Evolutionary conservation across 352 stramenopile species (phyloP).

Genomic region (Blastocystis sp.): DNA sequence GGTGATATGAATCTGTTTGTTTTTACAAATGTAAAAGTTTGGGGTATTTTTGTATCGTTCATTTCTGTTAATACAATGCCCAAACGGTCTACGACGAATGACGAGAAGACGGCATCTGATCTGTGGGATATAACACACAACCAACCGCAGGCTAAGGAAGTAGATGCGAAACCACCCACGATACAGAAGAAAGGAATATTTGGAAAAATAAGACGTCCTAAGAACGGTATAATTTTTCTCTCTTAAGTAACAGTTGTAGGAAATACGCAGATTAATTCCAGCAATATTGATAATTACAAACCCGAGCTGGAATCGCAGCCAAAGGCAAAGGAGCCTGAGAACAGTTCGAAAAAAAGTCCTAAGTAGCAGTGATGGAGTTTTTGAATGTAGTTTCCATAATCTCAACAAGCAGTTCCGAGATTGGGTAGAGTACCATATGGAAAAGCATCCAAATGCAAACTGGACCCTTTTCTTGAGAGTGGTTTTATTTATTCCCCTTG

Average conservation of each 20-base stretch:
- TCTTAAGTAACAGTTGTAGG: background rate
- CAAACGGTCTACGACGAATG: background rate
- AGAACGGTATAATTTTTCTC: background rate
- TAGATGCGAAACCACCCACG: background rate
- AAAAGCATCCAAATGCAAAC: background rate
- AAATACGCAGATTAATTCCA: slow-evolving; percentile 9
- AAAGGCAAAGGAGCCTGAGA: background rate
- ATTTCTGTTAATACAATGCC: background rate
- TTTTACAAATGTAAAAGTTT: background rate
- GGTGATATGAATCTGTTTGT: background rate
- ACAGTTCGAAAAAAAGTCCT: background rate
- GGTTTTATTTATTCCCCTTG: background rate
- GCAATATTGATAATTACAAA: background rate
- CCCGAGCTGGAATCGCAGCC: background rate
- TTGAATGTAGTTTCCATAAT: slow-evolving; percentile 25
- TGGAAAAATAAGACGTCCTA: slow-evolving; percentile 8
- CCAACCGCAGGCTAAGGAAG: background rate
- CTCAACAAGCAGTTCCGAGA: slow-evolving; percentile 41
- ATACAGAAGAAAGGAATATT: background rate
- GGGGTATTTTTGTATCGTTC: background rate
- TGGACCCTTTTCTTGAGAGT: slow-evolving; percentile 45
- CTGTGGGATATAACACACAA: background rate
- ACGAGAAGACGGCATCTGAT: background rate
- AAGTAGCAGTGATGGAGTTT: background rate
- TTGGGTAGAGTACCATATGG: slow-evolving; percentile 19